Conservation (phyloP, 768 basidiomycete genomes). For the Lactifluus hygrophoroides region DNA sequence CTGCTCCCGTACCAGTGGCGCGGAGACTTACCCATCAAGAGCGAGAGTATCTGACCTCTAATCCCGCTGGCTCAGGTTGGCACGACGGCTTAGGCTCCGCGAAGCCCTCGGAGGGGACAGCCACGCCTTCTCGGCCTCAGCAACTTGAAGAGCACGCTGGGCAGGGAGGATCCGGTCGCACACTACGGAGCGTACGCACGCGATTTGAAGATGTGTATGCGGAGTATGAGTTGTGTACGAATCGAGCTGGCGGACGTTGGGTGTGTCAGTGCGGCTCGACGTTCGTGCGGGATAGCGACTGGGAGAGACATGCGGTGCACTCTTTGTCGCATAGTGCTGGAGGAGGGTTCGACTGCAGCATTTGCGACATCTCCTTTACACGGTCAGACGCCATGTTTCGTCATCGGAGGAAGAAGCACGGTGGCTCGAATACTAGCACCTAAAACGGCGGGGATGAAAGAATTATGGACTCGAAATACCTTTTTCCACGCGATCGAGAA, state of each 20-base stretch:
- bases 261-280: slow-evolving; percentile 13
- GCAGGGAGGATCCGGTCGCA: neutral
- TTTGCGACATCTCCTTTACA: slow-evolving; percentile 15
- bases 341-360: slow-evolving; percentile 10
- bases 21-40: neutral
- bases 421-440: neutral
- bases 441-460: neutral
- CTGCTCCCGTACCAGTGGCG: neutral
- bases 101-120: neutral
- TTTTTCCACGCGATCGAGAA: neutral
- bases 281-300: slow-evolving; percentile 15
- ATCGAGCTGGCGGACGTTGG: slow-evolving; percentile 3
- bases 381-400: slow-evolving; percentile 15
- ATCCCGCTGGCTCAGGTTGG: neutral
- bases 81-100: neutral
- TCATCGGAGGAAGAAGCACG: slow-evolving; percentile 16
- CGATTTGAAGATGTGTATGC: slow-evolving; percentile 9
- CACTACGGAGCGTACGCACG: slow-evolving; percentile 10
- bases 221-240: neutral
- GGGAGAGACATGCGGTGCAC: slow-evolving; percentile 15
- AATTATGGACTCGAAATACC: neutral
- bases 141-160: neutral
- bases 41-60: neutral
- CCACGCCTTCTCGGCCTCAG: neutral
- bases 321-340: slow-evolving; percentile 7